Evolutionary conservation across 225 moss, liverwort and hornwort species (phyloP).

Genomic region (Anthoceros angustus): DNA sequence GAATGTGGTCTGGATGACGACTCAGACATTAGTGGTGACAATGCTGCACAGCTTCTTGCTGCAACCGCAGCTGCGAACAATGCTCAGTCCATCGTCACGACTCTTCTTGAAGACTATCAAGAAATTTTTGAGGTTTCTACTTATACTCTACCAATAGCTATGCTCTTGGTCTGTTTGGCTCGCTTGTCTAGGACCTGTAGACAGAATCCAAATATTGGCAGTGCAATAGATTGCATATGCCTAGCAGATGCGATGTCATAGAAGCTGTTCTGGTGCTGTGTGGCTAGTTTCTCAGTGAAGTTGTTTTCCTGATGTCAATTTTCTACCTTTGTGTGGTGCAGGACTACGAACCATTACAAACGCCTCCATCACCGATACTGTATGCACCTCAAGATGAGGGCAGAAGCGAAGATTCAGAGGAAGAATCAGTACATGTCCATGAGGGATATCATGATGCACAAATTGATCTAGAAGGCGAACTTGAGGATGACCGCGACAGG

Average conservation of each 20-base stretch:
- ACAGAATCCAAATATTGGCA: background rate
- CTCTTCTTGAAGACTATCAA: conserved; percentile 81
- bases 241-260: background rate
- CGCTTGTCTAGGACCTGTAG: too few species aligned
- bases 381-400: conserved; percentile 64
- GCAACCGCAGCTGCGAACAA: conserved; percentile 97
- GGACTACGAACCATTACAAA: conserved; percentile 57
- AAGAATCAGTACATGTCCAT: conserved; percentile 57
- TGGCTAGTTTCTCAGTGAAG: background rate
- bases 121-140: conserved; percentile 73
- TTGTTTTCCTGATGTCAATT: background rate
- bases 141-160: background rate
- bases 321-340: conserved; percentile 13
- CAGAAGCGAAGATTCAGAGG: conserved; percentile 72
- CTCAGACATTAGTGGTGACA: conserved; percentile 79
- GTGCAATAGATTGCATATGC: background rate
- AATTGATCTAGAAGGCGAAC: conserved; percentile 75
- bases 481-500: conserved; percentile 70
- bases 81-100: conserved; percentile 88
- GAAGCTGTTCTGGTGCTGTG: background rate
- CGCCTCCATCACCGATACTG: conserved; percentile 57
- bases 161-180: background rate
- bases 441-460: conserved; percentile 91
- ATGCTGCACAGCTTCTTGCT: conserved; percentile 89
- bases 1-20: conserved; percentile 95